These are phyloP conservation scores for Codiaeum variegatum DNA, from an alignment of 441 rosid species.

Conservation along the genomic window DNA sequence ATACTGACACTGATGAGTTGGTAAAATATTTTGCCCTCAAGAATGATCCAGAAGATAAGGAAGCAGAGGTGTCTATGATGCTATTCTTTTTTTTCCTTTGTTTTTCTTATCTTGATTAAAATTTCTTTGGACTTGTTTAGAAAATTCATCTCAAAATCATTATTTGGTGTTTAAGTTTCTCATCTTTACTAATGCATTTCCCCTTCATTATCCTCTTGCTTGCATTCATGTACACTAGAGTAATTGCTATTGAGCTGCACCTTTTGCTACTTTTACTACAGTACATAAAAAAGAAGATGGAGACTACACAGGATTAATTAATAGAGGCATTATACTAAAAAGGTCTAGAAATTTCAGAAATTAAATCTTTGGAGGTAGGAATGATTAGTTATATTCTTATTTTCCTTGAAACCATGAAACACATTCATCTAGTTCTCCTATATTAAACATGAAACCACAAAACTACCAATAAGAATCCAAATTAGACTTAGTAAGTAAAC, in stretches of 20 bases:
- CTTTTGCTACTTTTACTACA: conserved; percentile 21
- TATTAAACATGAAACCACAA: not conserved
- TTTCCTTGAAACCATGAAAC: not conserved
- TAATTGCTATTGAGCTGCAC: not conserved
- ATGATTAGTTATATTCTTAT: not conserved
- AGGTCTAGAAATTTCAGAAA: conserved; percentile 70
- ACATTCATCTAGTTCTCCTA: conserved; percentile 9
- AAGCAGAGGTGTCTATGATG: conserved; percentile 58
- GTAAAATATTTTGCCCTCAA: conserved; percentile 62
- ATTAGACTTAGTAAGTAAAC: not conserved
- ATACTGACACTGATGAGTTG: conserved; percentile 75
- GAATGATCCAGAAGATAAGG: conserved; percentile 92
- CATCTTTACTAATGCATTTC: not conserved
- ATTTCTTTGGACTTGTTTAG: conserved; percentile 1
- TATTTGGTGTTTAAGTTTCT: conserved; percentile 3
- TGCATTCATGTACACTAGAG: not conserved
- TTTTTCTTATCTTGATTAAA: not conserved
- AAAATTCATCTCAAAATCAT: no score
- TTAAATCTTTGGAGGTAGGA: conserved; percentile 59
- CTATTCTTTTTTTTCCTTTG: not conserved
- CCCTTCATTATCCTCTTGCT: not conserved
- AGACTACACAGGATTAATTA: conserved; percentile 72
- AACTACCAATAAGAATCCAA: not conserved
- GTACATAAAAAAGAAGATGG: conserved; percentile 82
- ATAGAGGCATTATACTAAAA: conserved; percentile 83